Base-by-base conservation (phyloP, 352 stramenopile species). In the Phytophthora foliorum region DNA sequence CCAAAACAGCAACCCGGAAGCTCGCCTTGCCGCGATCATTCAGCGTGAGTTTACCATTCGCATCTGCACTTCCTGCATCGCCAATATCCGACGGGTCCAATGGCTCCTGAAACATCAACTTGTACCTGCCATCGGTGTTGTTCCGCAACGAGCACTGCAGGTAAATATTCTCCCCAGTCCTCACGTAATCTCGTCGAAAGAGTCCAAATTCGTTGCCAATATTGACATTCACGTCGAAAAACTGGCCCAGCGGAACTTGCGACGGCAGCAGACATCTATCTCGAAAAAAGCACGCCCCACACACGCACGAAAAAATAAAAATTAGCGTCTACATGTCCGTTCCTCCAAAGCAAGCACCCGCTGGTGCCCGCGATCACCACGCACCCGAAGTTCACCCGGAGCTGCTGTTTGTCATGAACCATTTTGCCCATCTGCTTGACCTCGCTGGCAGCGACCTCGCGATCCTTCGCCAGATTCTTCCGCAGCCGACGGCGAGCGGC, bases 191-290 rank as follows among this genome's bases (percentile, higher is more conserved):
- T 6, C 87, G 80, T 22, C 82, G 83, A 41, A 93, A 93, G 11
- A 95, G 82, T 1, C 87, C 87, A 48, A 95, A 95, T 57, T 95
- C 87, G 63, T 95, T 95, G 42, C 83, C 87, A 42, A 93, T 86
- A 41, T 90, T 91, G n/a, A 92, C 77, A 38, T 67, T 63, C 31
- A 95, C 72, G 25, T 93, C 74, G 49, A 93, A 80, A 61, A 78
- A 90, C 42, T 81, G 55, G 21, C 60, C 67, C n/a, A 90, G 24
- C 6, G 74, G 69, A 52, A 93, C 69, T 39, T 80, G 69, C 9
- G 78, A 83, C 21, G 86, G 86, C 27, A 93, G 65, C 62, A 90
- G 45, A 67, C 73, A 92, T 19, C 78, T 89, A 73, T 21, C 27
- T 38, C 38, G 29, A 67, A 38, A 53, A 32, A 73, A 68, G 42